Evolutionary conservation across 2,329 filamentous ascomycete species (phyloP).

Genomic region (Hypoxylon sp.): DNA sequence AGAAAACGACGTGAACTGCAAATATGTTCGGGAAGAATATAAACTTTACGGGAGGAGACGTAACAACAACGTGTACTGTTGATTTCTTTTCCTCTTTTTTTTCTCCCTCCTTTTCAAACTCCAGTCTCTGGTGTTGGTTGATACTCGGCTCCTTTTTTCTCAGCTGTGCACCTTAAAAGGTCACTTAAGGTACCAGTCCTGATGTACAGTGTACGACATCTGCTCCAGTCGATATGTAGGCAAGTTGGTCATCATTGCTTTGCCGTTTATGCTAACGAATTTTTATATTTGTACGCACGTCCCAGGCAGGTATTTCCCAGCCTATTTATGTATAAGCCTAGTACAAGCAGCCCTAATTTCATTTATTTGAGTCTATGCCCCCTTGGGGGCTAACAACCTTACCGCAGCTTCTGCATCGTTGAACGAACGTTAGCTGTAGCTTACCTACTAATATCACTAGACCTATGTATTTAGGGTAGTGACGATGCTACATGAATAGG

Average conservation of each 20-base stretch:
- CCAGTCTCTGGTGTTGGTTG: constrained; percentile 23
- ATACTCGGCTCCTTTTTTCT: constrained; percentile 8
- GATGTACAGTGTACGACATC: constrained; percentile 22
- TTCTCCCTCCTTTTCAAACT: constrained; percentile 14
- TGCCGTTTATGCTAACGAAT: constrained; percentile 13
- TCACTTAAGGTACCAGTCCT: constrained; percentile 25
- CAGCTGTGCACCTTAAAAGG: constrained; percentile 28
- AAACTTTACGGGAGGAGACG: background rate
- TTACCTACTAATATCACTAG: constrained; percentile 3
- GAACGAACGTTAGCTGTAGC: constrained; percentile 10
- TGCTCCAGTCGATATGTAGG: constrained; percentile 12
- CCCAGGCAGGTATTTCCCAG: constrained; percentile 1
- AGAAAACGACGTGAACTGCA: constrained; percentile 1
- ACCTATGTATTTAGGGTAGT: background rate
- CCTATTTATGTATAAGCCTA: constrained; percentile 10
- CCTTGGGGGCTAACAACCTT: constrained; percentile 22
- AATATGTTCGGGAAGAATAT: constrained; percentile 1
- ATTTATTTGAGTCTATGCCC: constrained; percentile 15
- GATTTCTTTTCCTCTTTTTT: background rate
- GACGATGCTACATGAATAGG: constrained; percentile 8
- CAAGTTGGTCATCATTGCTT: constrained; percentile 15
- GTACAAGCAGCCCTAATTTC: constrained; percentile 5
- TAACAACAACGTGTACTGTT: constrained; percentile 5
- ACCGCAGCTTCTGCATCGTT: background rate
- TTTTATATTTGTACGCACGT: background rate